phyloP scores from a whole-genome alignment of 2,329 filamentous ascomycete genomes.

The Venturia aucupariae region DNA sequence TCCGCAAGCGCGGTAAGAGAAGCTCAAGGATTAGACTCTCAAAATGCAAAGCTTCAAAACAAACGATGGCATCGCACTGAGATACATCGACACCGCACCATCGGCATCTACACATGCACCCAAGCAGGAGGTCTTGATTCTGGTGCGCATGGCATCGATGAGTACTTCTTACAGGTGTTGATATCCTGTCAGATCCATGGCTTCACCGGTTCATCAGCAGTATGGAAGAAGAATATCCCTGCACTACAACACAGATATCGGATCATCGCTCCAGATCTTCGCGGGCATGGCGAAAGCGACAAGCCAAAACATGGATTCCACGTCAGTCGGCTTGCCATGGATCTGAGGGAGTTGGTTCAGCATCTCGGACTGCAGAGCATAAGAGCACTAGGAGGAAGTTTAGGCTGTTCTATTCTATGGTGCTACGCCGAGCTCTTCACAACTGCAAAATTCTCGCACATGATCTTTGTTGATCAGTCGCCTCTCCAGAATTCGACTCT shows the following conservation, averaged over 20 bases:
- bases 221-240: conserved; percentile 38
- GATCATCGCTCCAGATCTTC: conserved; percentile 49
- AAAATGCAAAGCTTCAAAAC: conserved; percentile 3
- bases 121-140: background rate
- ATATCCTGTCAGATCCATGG: conserved; percentile 29
- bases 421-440: conserved; percentile 24
- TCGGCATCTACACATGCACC: background rate
- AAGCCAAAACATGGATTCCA: conserved; percentile 23
- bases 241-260: conserved; percentile 34
- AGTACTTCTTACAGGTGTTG: background rate
- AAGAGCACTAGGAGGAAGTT: background rate
- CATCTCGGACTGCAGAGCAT: conserved; percentile 15
- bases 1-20: too few species aligned
- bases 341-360: conserved; percentile 21
- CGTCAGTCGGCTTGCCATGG: conserved; percentile 22
- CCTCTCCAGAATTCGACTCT: conserved; percentile 20
- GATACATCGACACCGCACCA: conserved; percentile 3
- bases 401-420: conserved; percentile 22
- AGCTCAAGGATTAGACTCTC: background rate
- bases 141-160: background rate
- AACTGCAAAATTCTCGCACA: conserved; percentile 18
- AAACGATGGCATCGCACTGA: background rate
- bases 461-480: conserved; percentile 24
- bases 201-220: conserved; percentile 37
- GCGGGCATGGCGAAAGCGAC: conserved; percentile 22